Conservation (phyloP, 208 protist species). For the Leishmania aethiopica region DNA sequence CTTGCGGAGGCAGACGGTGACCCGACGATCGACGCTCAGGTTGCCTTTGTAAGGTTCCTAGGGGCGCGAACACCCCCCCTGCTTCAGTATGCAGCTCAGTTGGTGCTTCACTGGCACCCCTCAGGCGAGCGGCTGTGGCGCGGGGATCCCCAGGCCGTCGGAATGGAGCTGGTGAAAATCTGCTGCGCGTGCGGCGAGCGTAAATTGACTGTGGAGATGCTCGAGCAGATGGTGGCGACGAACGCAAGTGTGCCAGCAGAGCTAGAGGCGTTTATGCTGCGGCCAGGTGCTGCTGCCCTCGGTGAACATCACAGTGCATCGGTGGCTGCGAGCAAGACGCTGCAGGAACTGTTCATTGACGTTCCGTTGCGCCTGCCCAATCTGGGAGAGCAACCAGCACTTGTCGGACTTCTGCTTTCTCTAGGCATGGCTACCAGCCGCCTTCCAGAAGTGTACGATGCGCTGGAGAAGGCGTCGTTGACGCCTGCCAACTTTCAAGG, state of each 20-base stretch:
- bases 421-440: slow-evolving; percentile 11
- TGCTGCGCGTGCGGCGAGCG: slow-evolving; percentile 5
- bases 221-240: slow-evolving; percentile 32
- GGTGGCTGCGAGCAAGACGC: neutral
- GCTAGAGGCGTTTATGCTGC: slow-evolving; percentile 34
- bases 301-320: neutral
- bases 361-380: slow-evolving; percentile 6
- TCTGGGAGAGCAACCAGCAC: slow-evolving; percentile 3
- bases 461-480: slow-evolving; percentile 30
- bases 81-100: slow-evolving; percentile 71
- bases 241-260: slow-evolving; percentile 25
- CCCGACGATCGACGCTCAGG: slow-evolving; percentile 61
- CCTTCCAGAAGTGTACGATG: slow-evolving; percentile 21
- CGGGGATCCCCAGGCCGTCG: slow-evolving; percentile 39
- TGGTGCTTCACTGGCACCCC: slow-evolving; percentile 74
- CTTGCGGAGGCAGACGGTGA: slow-evolving; percentile 57
- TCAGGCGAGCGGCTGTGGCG: slow-evolving; percentile 24
- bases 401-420: slow-evolving; percentile 20
- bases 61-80: slow-evolving; percentile 40
- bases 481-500: slow-evolving; percentile 34
- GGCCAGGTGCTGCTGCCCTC: slow-evolving; percentile 2
- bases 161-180: slow-evolving; percentile 44
- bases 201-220: slow-evolving; percentile 7
- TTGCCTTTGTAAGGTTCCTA: slow-evolving; percentile 51
- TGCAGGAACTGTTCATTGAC: slow-evolving; percentile 24